Percentiles rank a stretch among this genome's conserved stretches.
These are phyloP conservation scores for Fraxinus angustifolia DNA, from an alignment of 305 asterid genomes.

Conservation along the genomic window DNA sequence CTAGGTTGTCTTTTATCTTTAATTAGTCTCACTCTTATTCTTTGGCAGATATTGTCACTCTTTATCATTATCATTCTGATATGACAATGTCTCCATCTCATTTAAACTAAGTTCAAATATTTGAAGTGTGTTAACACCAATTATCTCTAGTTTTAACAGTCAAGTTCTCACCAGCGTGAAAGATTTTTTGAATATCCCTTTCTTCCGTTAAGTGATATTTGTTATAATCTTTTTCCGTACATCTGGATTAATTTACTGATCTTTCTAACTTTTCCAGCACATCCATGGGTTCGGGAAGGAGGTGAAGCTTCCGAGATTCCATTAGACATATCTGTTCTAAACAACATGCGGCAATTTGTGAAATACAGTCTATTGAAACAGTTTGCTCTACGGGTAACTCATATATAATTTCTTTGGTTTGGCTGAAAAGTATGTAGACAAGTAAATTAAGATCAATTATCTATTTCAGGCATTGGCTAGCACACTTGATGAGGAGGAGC, in stretches of 20 bases:
- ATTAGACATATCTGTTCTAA: conserved; percentile 82
- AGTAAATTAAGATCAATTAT: conserved; percentile 2
- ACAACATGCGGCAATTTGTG: conserved; percentile 92
- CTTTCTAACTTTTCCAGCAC: conserved; percentile 57
- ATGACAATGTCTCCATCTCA: neutral
- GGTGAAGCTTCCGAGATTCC: conserved; percentile 98
- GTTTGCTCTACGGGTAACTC: conserved; percentile 87
- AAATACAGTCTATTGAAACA: conserved; percentile 83
- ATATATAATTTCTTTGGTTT: neutral
- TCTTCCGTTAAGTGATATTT: neutral
- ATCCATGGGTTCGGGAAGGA: conserved; percentile 98
- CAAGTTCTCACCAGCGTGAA: neutral
- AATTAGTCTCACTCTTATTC: neutral
- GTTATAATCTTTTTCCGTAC: neutral
- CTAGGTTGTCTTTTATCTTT: neutral
- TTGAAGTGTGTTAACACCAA: neutral
- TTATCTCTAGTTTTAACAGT: neutral
- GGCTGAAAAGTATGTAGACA: conserved; percentile 1
- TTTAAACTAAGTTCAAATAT: neutral
- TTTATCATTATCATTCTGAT: neutral
- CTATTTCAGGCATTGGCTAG: conserved; percentile 78
- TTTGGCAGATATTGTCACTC: neutral
- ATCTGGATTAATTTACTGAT: conserved; percentile 14
- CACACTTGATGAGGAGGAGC: conserved; percentile 86
- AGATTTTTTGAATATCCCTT: neutral